Percentiles rank a stretch among this genome's conserved stretches.
phyloP scores from a whole-genome alignment of 768 basidiomycete species.

The Cyathus striatus region DNA sequence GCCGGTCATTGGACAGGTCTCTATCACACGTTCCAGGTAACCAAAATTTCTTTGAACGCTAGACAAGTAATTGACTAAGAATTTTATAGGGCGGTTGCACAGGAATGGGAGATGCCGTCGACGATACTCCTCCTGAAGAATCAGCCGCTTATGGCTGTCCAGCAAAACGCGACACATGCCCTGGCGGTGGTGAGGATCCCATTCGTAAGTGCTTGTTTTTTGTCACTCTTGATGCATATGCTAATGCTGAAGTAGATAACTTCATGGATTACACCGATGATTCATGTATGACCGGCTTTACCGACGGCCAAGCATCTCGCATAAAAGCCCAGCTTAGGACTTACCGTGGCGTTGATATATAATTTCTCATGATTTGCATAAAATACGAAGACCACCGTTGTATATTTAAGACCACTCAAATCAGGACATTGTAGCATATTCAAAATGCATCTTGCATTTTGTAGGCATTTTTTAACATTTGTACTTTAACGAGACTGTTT shows the following conservation, averaged over 20 bases:
- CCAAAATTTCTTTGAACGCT: conserved; percentile 3
- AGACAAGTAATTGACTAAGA: no score
- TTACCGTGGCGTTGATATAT: conserved; percentile 30
- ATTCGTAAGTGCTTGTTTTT: conserved; percentile 21
- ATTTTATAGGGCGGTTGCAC: conserved; percentile 27
- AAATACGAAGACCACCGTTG: no score
- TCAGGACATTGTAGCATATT: no score
- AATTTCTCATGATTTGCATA: no score
- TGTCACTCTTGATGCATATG: no score
- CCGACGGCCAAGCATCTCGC: conserved; percentile 33
- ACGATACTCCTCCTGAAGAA: conserved; percentile 37
- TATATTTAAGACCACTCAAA: no score
- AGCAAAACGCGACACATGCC: conserved; percentile 21
- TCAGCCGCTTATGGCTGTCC: conserved; percentile 33
- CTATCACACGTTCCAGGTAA: conserved; percentile 52
- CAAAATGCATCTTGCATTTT: no score
- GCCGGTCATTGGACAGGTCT: conserved; percentile 52
- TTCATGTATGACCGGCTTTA: conserved; percentile 40
- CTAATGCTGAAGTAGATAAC: no score
- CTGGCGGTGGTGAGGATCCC: conserved; percentile 25
- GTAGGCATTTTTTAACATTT: no score
- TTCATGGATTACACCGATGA: conserved; percentile 47
- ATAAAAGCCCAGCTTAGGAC: conserved; percentile 31
- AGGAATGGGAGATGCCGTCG: conserved; percentile 30
- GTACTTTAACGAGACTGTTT: no score